Evolutionary conservation across 768 basidiomycete genomes (phyloP).

Genomic region (Zangia roseola): DNA sequence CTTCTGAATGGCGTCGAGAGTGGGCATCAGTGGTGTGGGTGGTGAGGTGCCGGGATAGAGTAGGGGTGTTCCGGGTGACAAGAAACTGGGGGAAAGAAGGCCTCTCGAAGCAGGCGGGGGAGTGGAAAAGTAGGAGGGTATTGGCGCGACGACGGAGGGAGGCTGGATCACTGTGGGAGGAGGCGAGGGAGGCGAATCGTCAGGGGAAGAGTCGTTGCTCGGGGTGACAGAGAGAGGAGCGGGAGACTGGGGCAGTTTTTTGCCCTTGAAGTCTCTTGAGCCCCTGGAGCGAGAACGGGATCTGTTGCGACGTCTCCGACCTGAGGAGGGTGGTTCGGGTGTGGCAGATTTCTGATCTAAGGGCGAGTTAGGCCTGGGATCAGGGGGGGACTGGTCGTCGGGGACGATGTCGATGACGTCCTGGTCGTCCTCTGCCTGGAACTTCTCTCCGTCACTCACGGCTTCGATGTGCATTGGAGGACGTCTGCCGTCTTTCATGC

Average conservation of each 20-base stretch:
- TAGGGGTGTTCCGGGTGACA: constrained; percentile 52
- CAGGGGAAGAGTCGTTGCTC: constrained; percentile 71
- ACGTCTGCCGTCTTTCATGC: constrained; percentile 87
- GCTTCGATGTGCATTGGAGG: constrained; percentile 85
- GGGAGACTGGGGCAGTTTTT: constrained; percentile 50
- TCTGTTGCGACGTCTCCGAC: constrained; percentile 65
- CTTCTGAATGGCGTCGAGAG: constrained; percentile 74
- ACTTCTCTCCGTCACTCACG: constrained; percentile 79
- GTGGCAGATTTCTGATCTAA: constrained; percentile 30
- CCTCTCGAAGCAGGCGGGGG: constrained; percentile 40
- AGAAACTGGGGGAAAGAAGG: constrained; percentile 45
- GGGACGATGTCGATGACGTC: constrained; percentile 5
- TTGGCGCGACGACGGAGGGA: constrained; percentile 45
- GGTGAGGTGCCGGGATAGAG: constrained; percentile 67
- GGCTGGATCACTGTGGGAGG: constrained; percentile 24
- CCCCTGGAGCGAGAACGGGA: constrained; percentile 61
- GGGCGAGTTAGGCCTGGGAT: constrained; percentile 26
- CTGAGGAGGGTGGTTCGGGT: constrained; percentile 42
- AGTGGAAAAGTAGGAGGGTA: constrained; percentile 52
- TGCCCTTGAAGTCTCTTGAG: constrained; percentile 72
- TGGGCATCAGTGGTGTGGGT: constrained; percentile 62
- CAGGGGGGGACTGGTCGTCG: constrained; percentile 17
- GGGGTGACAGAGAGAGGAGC: constrained; percentile 43
- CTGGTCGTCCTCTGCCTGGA: constrained; percentile 37
- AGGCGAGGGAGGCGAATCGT: constrained; percentile 42